Evolutionary conservation across 2,329 filamentous ascomycete species (phyloP).

Genomic region (Neopestalotiopsis clavispora): DNA sequence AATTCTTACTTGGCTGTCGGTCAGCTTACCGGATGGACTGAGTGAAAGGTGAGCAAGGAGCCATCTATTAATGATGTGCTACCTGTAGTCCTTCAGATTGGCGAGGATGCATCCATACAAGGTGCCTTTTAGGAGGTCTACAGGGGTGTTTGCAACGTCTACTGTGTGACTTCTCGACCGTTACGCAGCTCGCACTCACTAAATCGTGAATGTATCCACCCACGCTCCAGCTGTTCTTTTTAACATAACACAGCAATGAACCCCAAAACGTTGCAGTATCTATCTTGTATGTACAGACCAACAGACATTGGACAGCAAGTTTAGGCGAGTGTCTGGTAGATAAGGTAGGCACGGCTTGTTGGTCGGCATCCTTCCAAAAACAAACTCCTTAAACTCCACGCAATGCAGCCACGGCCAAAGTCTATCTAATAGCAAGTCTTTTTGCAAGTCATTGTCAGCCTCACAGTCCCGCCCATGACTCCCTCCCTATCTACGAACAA

Average conservation of each 20-base stretch:
- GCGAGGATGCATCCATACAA: not conserved
- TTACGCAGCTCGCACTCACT: not conserved
- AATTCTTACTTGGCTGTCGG: not conserved
- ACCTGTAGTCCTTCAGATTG: not conserved
- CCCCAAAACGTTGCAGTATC: not conserved
- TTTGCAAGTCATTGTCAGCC: not conserved
- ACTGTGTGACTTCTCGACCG: too few relatives aligned
- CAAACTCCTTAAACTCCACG: not conserved
- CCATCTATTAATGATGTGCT: not conserved
- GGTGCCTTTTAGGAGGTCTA: not conserved
- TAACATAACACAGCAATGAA: not conserved
- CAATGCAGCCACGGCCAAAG: not conserved
- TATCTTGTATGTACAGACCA: not conserved
- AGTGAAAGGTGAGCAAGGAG: not conserved
- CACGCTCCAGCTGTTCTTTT: not conserved
- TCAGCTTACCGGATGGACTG: not conserved
- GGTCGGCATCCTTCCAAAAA: not conserved
- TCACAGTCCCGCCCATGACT: not conserved
- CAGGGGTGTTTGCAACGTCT: not conserved
- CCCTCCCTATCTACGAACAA: not conserved
- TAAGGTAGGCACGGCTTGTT: too few relatives aligned
- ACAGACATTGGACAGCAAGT: not conserved
- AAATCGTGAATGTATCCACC: not conserved
- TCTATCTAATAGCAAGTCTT: not conserved
- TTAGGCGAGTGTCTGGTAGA: not conserved